Base-by-base conservation (phyloP, 129 eudicot genomes). In the Helichrysum umbraculigerum region DNA sequence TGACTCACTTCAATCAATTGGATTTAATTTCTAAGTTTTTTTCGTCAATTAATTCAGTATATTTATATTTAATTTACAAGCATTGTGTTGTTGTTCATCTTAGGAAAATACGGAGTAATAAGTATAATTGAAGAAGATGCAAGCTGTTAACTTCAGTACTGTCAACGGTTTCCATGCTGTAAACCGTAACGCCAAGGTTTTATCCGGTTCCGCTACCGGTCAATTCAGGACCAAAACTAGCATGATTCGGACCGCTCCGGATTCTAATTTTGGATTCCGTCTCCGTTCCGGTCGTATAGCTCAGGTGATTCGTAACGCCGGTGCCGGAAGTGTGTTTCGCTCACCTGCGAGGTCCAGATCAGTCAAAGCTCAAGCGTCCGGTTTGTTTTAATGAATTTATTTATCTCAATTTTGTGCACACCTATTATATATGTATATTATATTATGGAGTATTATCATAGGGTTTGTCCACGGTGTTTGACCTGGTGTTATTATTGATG, bases 341-440 rank as follows among this genome's bases (percentile, higher is more conserved):
- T 80, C 96, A 0, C 62, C 96, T 14, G 70, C 70, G 22, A 93
- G 81, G 90, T 52, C 87, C 50, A 88, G 96, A 93, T 93, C 91
- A 78, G 78, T 88, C 86, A 88, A 62, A 78, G 84, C 88, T 85
- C 98, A 87, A 51, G 88, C 92, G 66, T 79, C 87, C 25, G 96
- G 97, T 90, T 61, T 15, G 78, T 76, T 44, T 65, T 72, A 8
- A 8, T 66, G 17, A 57, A 9, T 12, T 35, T 64, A 29, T 57
- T 1, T 19, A 12, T 58, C 28, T 47, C 17, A 12, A 34, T 66
- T 64, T 16, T 29, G 15, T 32, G 41, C 20, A 28, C 17, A 39
- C 7, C 4, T 81, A 22, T 69, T 73, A 50, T 63, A 14, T 77
- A n/a, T 66, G 4, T 25, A 16, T 56, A 56, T 56, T 25, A 16